Evolutionary conservation across 768 basidiomycete species (phyloP).

Genomic region (Boletus fagicola): DNA sequence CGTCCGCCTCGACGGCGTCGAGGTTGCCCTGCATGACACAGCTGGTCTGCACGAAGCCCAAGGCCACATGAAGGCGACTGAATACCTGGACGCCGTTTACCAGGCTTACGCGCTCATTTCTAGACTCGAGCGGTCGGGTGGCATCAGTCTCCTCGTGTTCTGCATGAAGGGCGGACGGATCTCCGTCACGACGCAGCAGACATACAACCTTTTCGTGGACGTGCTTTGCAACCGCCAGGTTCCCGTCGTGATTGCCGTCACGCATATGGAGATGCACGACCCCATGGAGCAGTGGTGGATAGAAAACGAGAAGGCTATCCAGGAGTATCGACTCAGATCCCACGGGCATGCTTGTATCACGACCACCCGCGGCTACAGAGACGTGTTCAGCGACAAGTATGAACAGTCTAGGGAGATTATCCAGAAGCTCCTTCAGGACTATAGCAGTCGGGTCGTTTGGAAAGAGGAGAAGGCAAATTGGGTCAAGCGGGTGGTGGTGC

Average conservation of each 20-base stretch:
- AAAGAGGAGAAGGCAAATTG: conserved; percentile 27
- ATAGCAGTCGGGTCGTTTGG: conserved; percentile 18
- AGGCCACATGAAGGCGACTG: conserved; percentile 21
- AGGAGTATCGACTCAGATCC: conserved; percentile 33
- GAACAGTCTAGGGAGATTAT: conserved; percentile 31
- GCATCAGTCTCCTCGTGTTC: conserved; percentile 30
- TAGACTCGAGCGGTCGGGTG: conserved; percentile 25
- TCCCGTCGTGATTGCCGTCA: conserved; percentile 34
- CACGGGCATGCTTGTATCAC: conserved; percentile 42
- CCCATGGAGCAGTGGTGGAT: conserved; percentile 42
- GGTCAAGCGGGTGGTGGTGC: conserved; percentile 25
- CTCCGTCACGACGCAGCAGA: conserved; percentile 26
- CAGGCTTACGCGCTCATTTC: conserved; percentile 36
- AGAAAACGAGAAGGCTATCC: conserved; percentile 35
- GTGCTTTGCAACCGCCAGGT: conserved; percentile 37
- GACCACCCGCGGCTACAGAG: conserved; percentile 26
- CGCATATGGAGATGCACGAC: conserved; percentile 35
- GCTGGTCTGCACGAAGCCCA: conserved; percentile 30
- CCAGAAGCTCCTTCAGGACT: conserved; percentile 17
- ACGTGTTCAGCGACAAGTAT: conserved; percentile 32
- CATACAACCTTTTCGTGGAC: conserved; percentile 36
- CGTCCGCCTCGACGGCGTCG: conserved; percentile 16
- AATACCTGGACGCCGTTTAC: conserved; percentile 27
- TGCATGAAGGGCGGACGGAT: conserved; percentile 31
- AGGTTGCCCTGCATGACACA: conserved; percentile 27